Evolutionary conservation across 2,329 filamentous ascomycete species (phyloP), one percentile per base, ranked within the genome.

Genomic region (Ilyonectria destructans): DNA sequence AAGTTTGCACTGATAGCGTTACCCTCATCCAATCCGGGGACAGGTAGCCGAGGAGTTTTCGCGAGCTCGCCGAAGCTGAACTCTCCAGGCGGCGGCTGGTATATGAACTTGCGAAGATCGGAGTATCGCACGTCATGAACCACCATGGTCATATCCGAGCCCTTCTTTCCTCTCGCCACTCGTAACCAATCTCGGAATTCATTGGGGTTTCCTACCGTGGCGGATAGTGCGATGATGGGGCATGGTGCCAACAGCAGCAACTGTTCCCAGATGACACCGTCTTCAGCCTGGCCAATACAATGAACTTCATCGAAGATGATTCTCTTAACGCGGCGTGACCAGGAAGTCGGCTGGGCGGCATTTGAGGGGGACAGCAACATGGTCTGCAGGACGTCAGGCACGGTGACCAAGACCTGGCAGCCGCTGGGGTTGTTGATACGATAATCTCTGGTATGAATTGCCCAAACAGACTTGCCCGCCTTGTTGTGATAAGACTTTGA

Each of bases 291-390:
- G 0, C 93, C 92, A 67, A 96, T 95, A 37, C 89, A 94, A 77
- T 96, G 93, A 2, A 95, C 90, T 80, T 96, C 93, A 75, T 96
- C 93, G 66, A 95, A 95, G 58, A 95, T 94, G 76, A 95, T 94
- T 56, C 92, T 87, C 73, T 89, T 92, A 15, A 95, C 86, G 59
- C 91, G 84, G 4, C 85, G 85, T 0, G 92, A 87, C 92, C 92
- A 96, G 0, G 85, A 79, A 31, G 74, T 81, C 1, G 71, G 56
- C 2, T 83, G 82, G 9, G 86, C 87, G 4, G 92, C 90, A 71
- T 94, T 92, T 0, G 84, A 82, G 0, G 92, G 90, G 0, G 88
- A 85, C 57, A 92, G 82, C 1, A 95, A 83, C 91, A 96, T 93
- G 61, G 93, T 94, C 73, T 95, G 92, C 2, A 96, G 82, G 45